Conservation (phyloP, 23 red algal genomes). For the Gracilaria caudata region DNA sequence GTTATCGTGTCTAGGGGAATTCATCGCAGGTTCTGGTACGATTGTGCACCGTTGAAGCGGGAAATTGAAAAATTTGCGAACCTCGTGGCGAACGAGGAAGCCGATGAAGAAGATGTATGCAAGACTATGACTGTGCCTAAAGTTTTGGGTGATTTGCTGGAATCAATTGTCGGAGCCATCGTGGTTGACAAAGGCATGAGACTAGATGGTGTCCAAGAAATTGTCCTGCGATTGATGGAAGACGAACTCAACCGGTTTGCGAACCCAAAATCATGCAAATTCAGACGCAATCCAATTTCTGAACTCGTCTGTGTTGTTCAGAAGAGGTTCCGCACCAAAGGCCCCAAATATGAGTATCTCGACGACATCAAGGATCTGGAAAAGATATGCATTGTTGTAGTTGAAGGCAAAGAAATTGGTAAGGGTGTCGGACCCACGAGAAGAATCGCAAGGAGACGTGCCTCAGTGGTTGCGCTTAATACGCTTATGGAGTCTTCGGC, state of each 20-base stretch:
- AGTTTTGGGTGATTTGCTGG: conserved; percentile 72
- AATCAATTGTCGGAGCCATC: conserved; percentile 68
- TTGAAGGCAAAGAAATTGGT: conserved; percentile 17
- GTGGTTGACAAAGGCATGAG: conserved; percentile 66
- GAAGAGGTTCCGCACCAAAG: conserved; percentile 21
- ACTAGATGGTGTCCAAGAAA: conserved; percentile 52
- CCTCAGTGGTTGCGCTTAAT: conserved; percentile 19
- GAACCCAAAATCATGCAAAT: conserved; percentile 41
- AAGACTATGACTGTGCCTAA: conserved; percentile 68
- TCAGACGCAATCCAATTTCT: conserved; percentile 62
- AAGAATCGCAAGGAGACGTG: conserved; percentile 35
- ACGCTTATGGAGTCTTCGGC: neutral
- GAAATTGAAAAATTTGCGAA: conserved; percentile 65
- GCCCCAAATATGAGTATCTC: conserved; percentile 36
- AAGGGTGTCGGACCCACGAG: conserved; percentile 41
- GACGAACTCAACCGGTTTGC: conserved; percentile 57
- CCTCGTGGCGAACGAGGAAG: conserved; percentile 46
- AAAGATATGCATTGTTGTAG: conserved; percentile 41
- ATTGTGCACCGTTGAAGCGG: conserved; percentile 13
- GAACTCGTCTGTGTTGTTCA: conserved; percentile 43
- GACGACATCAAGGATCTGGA: conserved; percentile 11
- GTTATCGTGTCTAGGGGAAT: conserved; percentile 61
- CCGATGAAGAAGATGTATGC: conserved; percentile 59
- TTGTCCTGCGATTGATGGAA: conserved; percentile 46
- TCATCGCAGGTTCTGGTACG: conserved; percentile 64